Evolutionary conservation across 2,329 filamentous ascomycete genomes (phyloP).

Genomic region (Venturia oleaginea): DNA sequence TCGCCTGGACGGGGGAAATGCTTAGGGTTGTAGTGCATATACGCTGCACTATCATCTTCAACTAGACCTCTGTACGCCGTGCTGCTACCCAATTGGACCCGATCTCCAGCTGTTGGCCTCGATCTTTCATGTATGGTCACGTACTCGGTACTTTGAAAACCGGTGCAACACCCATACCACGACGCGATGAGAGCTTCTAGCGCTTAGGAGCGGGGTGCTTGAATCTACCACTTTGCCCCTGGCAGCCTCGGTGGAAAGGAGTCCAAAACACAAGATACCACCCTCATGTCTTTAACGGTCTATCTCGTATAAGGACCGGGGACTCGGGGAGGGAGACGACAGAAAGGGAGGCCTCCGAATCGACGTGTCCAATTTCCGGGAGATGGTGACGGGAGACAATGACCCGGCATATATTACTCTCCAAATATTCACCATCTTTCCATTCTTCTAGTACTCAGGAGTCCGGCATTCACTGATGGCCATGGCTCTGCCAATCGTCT

Average conservation of each 20-base stretch:
- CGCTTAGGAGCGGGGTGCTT: conserved; percentile 2
- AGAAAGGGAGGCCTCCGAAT: background rate
- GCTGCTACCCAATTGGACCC: background rate
- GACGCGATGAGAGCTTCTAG: background rate
- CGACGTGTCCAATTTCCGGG: background rate
- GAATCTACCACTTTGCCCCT: background rate
- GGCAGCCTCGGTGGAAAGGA: conserved; percentile 3
- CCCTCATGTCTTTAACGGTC: background rate
- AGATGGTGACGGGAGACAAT: background rate
- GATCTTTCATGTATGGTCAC: background rate
- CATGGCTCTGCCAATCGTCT: background rate
- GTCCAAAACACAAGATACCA: background rate
- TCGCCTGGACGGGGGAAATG: background rate
- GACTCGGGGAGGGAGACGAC: background rate
- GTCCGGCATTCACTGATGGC: background rate
- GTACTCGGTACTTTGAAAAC: background rate
- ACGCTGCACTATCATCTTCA: conserved; percentile 1
- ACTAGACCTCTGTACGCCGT: background rate
- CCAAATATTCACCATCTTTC: background rate
- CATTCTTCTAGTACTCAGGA: background rate
- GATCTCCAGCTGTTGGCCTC: background rate
- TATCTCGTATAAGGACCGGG: background rate
- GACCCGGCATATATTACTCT: background rate
- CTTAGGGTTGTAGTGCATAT: background rate
- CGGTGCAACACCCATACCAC: background rate